Evolutionary conservation across 192 early-diverging fungal species (phyloP).

Genomic region (Spizellomyces punctatus): DNA sequence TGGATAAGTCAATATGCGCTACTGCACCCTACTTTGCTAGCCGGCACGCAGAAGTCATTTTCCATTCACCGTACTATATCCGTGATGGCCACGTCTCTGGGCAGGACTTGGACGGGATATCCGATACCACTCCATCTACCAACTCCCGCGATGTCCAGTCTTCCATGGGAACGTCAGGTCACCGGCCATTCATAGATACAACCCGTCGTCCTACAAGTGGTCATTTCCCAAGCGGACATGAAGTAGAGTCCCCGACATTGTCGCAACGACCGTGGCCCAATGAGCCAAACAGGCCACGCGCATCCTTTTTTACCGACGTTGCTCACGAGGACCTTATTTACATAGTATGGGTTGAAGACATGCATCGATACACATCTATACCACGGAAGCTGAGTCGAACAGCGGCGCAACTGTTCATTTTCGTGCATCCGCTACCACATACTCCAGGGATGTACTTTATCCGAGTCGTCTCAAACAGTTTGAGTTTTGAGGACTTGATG

Average conservation of each 20-base stretch:
- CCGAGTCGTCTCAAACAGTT: slow-evolving; percentile 49
- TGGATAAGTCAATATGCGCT: slow-evolving; percentile 53
- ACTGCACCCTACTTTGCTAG: slow-evolving; percentile 74
- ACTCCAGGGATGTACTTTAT: slow-evolving; percentile 70
- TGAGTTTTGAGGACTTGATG: neutral
- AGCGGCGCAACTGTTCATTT: slow-evolving; percentile 50
- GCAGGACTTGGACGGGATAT: neutral
- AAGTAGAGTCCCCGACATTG: neutral
- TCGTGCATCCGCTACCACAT: slow-evolving; percentile 69
- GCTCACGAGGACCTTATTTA: slow-evolving; percentile 63
- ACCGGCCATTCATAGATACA: neutral
- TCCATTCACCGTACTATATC: slow-evolving; percentile 71
- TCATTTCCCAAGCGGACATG: neutral
- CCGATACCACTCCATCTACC: neutral
- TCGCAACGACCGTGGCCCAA: neutral
- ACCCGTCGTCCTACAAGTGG: neutral
- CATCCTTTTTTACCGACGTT: slow-evolving; percentile 36
- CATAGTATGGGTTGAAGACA: slow-evolving; percentile 76
- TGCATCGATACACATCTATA: slow-evolving; percentile 30
- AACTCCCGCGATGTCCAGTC: neutral
- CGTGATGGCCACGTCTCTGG: neutral
- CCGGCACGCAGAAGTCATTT: slow-evolving; percentile 66
- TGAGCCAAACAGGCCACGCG: neutral
- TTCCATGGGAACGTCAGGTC: neutral
- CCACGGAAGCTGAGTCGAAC: slow-evolving; percentile 3